Evolutionary conservation across 257 asterid genomes (phyloP).

Genomic region (Solanum bukasovii): DNA sequence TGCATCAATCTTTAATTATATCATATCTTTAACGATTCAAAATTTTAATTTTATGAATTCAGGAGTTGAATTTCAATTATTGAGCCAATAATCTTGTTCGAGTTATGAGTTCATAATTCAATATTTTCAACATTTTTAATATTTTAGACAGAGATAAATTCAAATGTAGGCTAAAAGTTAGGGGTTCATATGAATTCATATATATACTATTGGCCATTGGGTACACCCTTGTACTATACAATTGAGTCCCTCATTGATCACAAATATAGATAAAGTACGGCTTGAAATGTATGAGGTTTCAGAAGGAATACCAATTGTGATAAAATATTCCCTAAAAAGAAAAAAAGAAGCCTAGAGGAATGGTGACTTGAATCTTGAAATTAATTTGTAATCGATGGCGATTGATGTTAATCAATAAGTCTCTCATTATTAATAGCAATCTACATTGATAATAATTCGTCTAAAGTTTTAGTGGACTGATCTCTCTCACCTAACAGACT

Average conservation of each 20-base stretch:
- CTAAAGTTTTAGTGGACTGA: neutral
- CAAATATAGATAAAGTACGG: too few species aligned
- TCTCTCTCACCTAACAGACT: neutral
- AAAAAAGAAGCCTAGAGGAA: neutral
- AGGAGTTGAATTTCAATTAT: neutral
- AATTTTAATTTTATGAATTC: neutral
- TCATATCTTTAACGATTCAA: neutral
- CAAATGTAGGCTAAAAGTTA: neutral
- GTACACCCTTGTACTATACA: too few species aligned
- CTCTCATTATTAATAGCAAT: neutral
- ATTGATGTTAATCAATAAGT: neutral
- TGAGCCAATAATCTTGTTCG: neutral
- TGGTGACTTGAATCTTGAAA: neutral
- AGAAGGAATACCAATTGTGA: neutral
- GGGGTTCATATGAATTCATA: neutral
- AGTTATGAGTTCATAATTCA: neutral
- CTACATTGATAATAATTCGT: neutral
- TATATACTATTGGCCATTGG: too few species aligned
- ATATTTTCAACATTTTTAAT: neutral
- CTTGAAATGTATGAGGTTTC: too few species aligned
- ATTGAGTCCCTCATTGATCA: neutral
- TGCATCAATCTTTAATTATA: neutral
- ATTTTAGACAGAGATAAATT: neutral
- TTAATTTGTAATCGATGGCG: neutral
- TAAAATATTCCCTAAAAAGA: neutral